Conservation (phyloP, 306 rosid species). For the Oxytropis ochrocephala region DNA sequence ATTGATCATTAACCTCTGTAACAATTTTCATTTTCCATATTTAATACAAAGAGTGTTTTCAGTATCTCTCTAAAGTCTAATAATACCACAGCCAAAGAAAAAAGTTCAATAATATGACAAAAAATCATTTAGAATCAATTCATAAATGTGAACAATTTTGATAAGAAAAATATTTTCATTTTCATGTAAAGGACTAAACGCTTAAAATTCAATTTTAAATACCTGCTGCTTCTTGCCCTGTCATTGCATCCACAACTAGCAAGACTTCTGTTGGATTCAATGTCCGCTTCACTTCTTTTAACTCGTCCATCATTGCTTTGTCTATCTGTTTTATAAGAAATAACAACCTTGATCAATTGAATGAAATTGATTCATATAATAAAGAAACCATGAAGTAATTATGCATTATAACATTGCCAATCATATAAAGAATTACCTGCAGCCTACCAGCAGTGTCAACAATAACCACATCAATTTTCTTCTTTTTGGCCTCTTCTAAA, state of each 20-base stretch:
- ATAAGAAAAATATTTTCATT: not conserved
- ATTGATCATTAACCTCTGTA: no score
- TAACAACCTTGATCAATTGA: slow-evolving; percentile 7
- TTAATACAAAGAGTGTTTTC: no score
- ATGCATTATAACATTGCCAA: not conserved
- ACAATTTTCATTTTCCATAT: no score
- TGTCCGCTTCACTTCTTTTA: slow-evolving; percentile 77
- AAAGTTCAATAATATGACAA: not conserved
- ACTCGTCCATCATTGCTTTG: slow-evolving; percentile 92
- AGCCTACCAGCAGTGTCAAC: slow-evolving; percentile 99
- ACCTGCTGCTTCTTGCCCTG: slow-evolving; percentile 99
- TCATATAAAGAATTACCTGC: slow-evolving; percentile 54
- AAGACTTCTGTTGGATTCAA: slow-evolving; percentile 87
- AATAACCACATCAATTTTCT: slow-evolving; percentile 79
- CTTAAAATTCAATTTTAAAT: slow-evolving; percentile 8
- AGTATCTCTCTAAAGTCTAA: no score
- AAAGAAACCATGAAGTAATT: not conserved
- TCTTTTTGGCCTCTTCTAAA: slow-evolving; percentile 86
- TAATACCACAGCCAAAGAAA: not conserved
- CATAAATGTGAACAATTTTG: slow-evolving; percentile 1
- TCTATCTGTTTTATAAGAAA: slow-evolving; percentile 59
- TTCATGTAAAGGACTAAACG: slow-evolving; percentile 4
- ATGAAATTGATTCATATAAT: not conserved
- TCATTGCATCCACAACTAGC: slow-evolving; percentile 99
- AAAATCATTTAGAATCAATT: not conserved